Conservation (phyloP, 2,329 filamentous ascomycete genomes). For the Clonostachys chloroleuca region DNA sequence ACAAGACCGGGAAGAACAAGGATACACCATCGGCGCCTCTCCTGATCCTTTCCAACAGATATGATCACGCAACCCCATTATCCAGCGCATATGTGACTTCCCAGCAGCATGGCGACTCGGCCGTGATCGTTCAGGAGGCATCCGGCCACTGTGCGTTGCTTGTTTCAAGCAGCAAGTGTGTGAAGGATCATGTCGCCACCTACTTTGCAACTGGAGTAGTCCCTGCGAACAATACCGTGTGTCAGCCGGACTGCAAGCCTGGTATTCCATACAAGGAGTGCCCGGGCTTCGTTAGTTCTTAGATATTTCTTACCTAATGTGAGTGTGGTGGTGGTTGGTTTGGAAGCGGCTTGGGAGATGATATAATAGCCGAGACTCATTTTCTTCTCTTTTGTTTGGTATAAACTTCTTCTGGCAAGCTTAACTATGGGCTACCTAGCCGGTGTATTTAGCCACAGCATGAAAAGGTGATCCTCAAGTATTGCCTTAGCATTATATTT, state of each 20-base stretch:
- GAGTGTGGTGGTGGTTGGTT: too few species aligned
- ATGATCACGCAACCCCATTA: slow-evolving; percentile 41
- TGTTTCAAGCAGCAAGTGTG: slow-evolving; percentile 10
- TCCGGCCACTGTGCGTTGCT: slow-evolving; percentile 16
- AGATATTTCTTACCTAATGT: too few species aligned
- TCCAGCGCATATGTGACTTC: slow-evolving; percentile 23
- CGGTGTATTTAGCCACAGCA: too few species aligned
- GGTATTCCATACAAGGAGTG: too few species aligned
- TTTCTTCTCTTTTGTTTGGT: too few species aligned
- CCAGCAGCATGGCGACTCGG: slow-evolving; percentile 15
- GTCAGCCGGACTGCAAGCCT: slow-evolving; percentile 8
- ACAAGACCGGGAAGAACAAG: slow-evolving; percentile 8
- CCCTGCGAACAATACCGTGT: slow-evolving; percentile 11
- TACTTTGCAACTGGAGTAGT: slow-evolving; percentile 13
- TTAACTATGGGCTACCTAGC: too few species aligned
- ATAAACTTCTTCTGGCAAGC: too few species aligned
- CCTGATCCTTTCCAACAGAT: slow-evolving; percentile 33
- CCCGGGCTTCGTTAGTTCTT: too few species aligned
- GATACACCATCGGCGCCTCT: slow-evolving; percentile 32
- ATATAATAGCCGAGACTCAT: too few species aligned
- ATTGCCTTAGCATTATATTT: too few species aligned
- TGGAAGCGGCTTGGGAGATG: too few species aligned
- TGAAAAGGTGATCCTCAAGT: too few species aligned
- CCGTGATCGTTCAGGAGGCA: slow-evolving; percentile 20
- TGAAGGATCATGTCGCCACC: background rate